Base-by-base conservation (phyloP, 441 rosid genomes). In the Corymbia citriodora region DNA sequence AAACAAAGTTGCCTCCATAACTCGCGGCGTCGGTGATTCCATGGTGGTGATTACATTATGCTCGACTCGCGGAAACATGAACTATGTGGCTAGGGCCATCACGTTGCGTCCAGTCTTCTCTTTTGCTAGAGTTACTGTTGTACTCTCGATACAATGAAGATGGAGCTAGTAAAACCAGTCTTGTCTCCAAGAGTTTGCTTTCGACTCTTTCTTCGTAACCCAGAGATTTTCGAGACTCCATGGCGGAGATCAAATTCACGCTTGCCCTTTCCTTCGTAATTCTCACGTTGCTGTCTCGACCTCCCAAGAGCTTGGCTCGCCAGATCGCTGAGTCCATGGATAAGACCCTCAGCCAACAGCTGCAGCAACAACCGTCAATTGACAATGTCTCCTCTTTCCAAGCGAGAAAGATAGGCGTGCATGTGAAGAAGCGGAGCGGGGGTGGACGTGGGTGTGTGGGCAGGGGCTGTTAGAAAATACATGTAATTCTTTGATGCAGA, bases 241-340 rank as follows among this genome's bases (percentile, higher is more conserved):
- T 90, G 93, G 53, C 88, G 14, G 50, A 68, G 54, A 31, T 16
- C 8, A 88, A 87, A 79, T 50, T 33, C 72, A 25, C 49, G 16
- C 52, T 52, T 1, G 2, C 88, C 36, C 31, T 53, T 61, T 29
- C 91, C 31, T 87, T 91, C 33, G 10, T 89, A 49, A 31, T 61
- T 68, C 90, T 92, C 70, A 59, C 92, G 12, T 68, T 92, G 4
- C 4, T 87, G n/a, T 90, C 89, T 48, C 90, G 49, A 21, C 55
- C 90, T 89, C 89, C 50, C 74, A 63, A 90, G 72, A 89, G 61
- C 45, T 90, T 90, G 17, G 91, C 92, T 57, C 40, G 17, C 36
- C 2, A 57, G 63, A 23, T 23, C 23, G 29, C 63, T 29, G 13
- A 57, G 63, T 57, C 63, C 63, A 57, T 19, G 59, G 59, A 19